Conservation (phyloP, 2,329 filamentous ascomycete genomes). For the Keithomyces neogunnii region DNA sequence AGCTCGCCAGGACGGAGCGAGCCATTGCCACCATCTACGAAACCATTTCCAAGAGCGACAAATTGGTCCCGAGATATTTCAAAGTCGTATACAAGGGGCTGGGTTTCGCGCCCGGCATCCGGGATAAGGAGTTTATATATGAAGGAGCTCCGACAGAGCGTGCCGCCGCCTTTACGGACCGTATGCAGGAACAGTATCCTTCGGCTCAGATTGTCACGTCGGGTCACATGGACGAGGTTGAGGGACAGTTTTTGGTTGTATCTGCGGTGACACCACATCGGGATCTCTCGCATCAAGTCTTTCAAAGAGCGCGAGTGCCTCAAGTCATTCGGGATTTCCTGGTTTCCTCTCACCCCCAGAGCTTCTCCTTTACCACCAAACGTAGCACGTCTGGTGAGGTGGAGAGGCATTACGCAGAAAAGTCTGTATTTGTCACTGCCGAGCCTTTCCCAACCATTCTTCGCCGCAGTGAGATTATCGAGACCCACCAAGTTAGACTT, state of each 20-base stretch:
- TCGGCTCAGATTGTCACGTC: conserved; percentile 70
- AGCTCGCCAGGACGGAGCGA: conserved; percentile 79
- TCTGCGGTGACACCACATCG: conserved; percentile 75
- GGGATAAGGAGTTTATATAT: conserved; percentile 89
- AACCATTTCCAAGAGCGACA: conserved; percentile 73
- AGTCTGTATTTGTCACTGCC: conserved; percentile 72
- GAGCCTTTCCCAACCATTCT: conserved; percentile 89
- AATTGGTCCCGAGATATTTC: conserved; percentile 77
- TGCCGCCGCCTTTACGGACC: conserved; percentile 74
- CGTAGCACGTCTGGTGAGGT: conserved; percentile 62
- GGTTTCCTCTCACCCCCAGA: conserved; percentile 65
- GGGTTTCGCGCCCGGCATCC: conserved; percentile 70
- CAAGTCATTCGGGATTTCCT: conserved; percentile 81
- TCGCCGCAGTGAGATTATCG: conserved; percentile 75
- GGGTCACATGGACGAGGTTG: conserved; percentile 65
- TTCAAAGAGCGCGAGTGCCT: conserved; percentile 77
- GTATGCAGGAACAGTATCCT: conserved; percentile 86
- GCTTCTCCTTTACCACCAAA: conserved; percentile 69
- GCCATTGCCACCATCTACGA: conserved; percentile 93
- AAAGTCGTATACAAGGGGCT: conserved; percentile 83
- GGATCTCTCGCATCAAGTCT: conserved; percentile 73
- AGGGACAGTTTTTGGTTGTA: conserved; percentile 84
- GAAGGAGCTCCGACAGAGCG: conserved; percentile 73
- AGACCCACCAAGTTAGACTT: conserved; percentile 56
- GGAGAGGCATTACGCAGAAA: conserved; percentile 70